These are phyloP conservation scores for Serendipita vermifera DNA, from an alignment of 768 basidiomycete species.

Conservation along the genomic window DNA sequence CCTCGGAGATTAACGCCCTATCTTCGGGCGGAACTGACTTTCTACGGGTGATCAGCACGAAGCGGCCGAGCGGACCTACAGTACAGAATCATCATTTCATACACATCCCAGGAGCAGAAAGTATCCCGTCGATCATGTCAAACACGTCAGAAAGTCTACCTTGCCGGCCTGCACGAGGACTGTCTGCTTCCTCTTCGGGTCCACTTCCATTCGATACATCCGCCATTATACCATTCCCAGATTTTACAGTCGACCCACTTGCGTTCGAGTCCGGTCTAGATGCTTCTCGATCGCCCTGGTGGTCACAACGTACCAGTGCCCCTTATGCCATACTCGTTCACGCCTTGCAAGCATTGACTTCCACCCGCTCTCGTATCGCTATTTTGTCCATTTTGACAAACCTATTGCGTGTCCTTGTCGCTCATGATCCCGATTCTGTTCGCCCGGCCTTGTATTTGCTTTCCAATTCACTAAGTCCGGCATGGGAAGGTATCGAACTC, in stretches of 20 bases:
- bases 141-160: too few relatives aligned
- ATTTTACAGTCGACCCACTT: neutral
- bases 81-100: too few relatives aligned
- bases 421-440: slow-evolving; percentile 54
- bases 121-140: too few relatives aligned
- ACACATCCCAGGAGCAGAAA: too few relatives aligned
- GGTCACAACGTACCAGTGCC: slow-evolving; percentile 24
- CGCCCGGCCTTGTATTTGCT: slow-evolving; percentile 68
- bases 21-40: too few relatives aligned
- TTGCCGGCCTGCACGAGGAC: too few relatives aligned
- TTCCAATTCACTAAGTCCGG: slow-evolving; percentile 66
- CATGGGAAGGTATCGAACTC: slow-evolving; percentile 58
- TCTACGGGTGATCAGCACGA: too few relatives aligned
- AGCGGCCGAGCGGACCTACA: too few relatives aligned
- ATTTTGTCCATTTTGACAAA: slow-evolving; percentile 64
- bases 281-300: slow-evolving; percentile 30
- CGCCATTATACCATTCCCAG: neutral
- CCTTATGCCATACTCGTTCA: slow-evolving; percentile 64
- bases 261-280: neutral
- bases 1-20: too few relatives aligned
- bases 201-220: too few relatives aligned
- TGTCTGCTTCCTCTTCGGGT: too few relatives aligned
- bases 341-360: slow-evolving; percentile 44
- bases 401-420: slow-evolving; percentile 52
- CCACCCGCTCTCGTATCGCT: slow-evolving; percentile 57